Percentiles rank a stretch among this genome's conserved stretches.
phyloP scores from a whole-genome alignment of 495 filamentous ascomycete genomes.

The Cudoniella acicularis region DNA sequence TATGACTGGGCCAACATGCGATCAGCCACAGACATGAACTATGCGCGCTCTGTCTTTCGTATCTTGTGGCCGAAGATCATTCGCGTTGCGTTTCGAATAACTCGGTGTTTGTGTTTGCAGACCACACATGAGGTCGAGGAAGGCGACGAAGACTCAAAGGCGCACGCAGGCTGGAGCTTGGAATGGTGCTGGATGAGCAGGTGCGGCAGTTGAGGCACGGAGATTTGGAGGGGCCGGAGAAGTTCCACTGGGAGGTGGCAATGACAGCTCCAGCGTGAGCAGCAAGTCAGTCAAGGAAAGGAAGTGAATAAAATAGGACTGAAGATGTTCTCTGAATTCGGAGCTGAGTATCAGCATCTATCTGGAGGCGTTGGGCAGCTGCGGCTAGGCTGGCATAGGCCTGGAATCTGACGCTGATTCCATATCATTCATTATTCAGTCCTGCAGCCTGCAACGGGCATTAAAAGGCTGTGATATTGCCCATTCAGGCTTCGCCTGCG shows the following conservation, averaged over 20 bases:
- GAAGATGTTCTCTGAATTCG: too few relatives aligned
- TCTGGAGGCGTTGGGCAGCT: too few relatives aligned
- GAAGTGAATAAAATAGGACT: too few relatives aligned
- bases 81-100: slow-evolving; percentile 9
- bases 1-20: background rate
- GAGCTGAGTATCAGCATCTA: too few relatives aligned
- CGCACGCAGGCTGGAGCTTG: background rate
- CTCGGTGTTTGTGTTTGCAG: background rate
- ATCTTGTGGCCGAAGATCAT: background rate
- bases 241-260: background rate
- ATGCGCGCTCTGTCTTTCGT: background rate
- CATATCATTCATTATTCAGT: background rate
- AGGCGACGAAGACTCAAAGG: background rate
- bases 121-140: slow-evolving; percentile 11
- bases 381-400: too few relatives aligned
- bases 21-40: slow-evolving; percentile 11
- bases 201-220: background rate
- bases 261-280: too few relatives aligned
- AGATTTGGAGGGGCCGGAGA: background rate
- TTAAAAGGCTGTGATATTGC: background rate
- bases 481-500: background rate
- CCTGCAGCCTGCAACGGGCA: background rate
- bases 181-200: background rate
- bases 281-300: too few relatives aligned
- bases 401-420: background rate